phyloP scores from a whole-genome alignment of 139 green algal genomes.

The Coelastrella sp. region DNA sequence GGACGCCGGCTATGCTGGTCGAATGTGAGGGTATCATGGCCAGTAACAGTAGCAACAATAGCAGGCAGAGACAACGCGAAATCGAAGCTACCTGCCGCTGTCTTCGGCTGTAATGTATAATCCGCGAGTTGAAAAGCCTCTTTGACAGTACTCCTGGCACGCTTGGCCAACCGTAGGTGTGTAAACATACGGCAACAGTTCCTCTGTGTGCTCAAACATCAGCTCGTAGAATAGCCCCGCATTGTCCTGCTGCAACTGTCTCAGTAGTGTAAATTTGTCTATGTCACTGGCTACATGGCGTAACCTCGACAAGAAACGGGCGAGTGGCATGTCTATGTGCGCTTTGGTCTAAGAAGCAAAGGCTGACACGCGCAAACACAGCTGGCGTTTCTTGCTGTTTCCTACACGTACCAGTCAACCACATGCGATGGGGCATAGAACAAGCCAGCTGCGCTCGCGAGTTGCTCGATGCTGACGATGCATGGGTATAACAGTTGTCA shows the following conservation, averaged over 20 bases:
- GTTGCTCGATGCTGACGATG: too few relatives aligned
- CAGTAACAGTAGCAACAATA: too few relatives aligned
- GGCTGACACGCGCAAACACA: too few relatives aligned
- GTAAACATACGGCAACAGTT: conserved; percentile 91
- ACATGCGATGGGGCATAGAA: too few relatives aligned
- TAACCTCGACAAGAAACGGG: background rate
- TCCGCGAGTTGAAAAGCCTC: conserved; percentile 56
- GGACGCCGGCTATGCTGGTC: too few relatives aligned
- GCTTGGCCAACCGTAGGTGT: conserved; percentile 96
- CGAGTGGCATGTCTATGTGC: background rate
- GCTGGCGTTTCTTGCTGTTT: too few relatives aligned
- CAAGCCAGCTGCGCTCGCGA: too few relatives aligned
- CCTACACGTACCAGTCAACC: too few relatives aligned
- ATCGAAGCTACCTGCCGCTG: conserved; percentile 44
- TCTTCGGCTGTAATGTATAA: conserved; percentile 64
- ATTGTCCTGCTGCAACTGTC: conserved; percentile 57
- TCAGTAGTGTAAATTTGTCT: conserved; percentile 63
- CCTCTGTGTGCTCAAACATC: conserved; percentile 65
- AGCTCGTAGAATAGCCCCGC: conserved; percentile 69
- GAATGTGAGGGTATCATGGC: too few relatives aligned
- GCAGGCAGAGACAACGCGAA: too few relatives aligned
- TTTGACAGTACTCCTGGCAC: conserved; percentile 78
- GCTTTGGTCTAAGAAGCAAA: too few relatives aligned
- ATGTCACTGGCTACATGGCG: conserved; percentile 23
- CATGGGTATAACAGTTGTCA: too few relatives aligned